These are phyloP conservation scores for Lachancea cidri DNA, from an alignment of 805 yeast genomes.

Conservation along the genomic window DNA sequence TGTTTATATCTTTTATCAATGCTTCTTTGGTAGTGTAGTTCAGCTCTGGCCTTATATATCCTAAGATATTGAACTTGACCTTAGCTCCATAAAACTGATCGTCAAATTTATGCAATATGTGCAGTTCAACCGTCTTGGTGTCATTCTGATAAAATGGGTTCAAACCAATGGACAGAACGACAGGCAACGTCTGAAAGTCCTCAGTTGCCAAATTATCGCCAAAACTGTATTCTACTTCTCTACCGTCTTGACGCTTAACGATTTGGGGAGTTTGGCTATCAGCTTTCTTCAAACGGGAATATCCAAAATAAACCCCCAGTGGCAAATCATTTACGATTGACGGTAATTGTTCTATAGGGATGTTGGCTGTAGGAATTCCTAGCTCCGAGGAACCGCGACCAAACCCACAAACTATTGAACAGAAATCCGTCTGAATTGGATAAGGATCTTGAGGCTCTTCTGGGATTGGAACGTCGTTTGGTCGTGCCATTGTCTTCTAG, in stretches of 20 bases:
- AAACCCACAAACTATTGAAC: constrained; percentile 70
- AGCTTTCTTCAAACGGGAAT: constrained; percentile 35
- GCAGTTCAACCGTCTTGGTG: constrained; percentile 80
- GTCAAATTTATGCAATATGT: constrained; percentile 69
- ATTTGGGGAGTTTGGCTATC: constrained; percentile 16
- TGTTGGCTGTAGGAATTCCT: constrained; percentile 94
- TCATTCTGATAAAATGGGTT: constrained; percentile 85
- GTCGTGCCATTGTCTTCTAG: constrained; percentile 10
- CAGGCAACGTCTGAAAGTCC: constrained; percentile 55
- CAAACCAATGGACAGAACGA: constrained; percentile 95
- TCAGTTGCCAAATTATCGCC: constrained; percentile 44
- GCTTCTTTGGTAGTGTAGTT: constrained; percentile 83
- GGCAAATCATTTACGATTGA: constrained; percentile 38
- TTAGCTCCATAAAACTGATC: constrained; percentile 77
- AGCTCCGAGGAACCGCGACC: constrained; percentile 93
- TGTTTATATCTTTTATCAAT: constrained; percentile 73
- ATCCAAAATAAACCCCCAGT: constrained; percentile 92
- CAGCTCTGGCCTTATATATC: constrained; percentile 87
- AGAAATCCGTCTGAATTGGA: constrained; percentile 44
- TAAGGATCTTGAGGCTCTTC: constrained; percentile 39
- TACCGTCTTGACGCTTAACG: constrained; percentile 34
- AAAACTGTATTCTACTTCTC: constrained; percentile 51
- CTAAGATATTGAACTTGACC: constrained; percentile 66
- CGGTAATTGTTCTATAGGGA: constrained; percentile 53
- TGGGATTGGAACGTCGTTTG: constrained; percentile 33